Base-by-base conservation (phyloP, 2,329 filamentous ascomycete species). In the Dothidotthia symphoricarpi region DNA sequence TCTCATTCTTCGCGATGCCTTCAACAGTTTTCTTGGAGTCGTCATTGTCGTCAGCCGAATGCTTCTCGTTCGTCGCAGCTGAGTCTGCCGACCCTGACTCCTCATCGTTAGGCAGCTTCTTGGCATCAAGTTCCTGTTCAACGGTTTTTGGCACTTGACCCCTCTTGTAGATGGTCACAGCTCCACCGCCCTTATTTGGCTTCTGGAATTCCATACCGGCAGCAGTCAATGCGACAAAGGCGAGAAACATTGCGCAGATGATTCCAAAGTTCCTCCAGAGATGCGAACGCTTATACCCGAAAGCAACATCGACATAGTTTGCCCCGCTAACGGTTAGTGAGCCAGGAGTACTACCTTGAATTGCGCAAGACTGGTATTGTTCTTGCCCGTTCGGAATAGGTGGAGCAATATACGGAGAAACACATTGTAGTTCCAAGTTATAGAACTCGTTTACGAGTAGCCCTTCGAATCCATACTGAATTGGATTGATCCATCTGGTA, bases 371-470 rank as follows among this genome's bases (percentile, higher is more conserved):
- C 57, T 83, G 81, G 34, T 80, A 77, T 24, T 65, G 75, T 43
- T 54, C 55, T 33, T 63, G 65, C 36, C 53, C 71, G 49, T 55
- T 70, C 1, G 73, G 72, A 0, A 75, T 69, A 13, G 69, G 64
- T 0, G 81, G 82, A 0, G 83, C 76, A 3, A 84, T 68, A 35
- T 71, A 77, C 0, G 78, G 75, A 2, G 73, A 57, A 2, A 70
- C 70, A 47, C 81, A 85, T 39, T 74, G 55, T 17, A 83, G 72
- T 2, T 74, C 61, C 1, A 81, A 63, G 19, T 66, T 68, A 46
- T 84, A 74, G 40, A 88, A 87, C 57, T 89, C 85, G 51, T 88
- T 88, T 0, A 81, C 72, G 55, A 88, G 72, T 0, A 89, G 62
- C 0, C 76, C 77, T 47, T 87, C 81, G 40, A 87, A 88, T 0